Base-by-base conservation (phyloP, 2,329 filamentous ascomycete species). In the Talaromyces pinophilus region DNA sequence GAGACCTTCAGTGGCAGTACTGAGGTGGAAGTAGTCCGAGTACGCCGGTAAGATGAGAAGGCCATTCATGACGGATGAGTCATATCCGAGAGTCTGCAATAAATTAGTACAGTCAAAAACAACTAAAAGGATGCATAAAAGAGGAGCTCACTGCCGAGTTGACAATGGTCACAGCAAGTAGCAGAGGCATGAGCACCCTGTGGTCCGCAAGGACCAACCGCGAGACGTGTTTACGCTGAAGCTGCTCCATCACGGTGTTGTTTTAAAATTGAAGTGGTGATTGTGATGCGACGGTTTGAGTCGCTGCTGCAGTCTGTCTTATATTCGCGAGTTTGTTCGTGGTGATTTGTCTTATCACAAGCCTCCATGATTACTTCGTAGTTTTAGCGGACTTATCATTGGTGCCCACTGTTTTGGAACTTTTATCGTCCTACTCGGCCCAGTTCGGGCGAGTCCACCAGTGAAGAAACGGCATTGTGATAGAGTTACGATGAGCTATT, bases 11-110 rank as follows among this genome's bases (percentile, higher is more conserved):
- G 59, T 52, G 11, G 59, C 44, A 33, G 25, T 62, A 30, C 13
- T 62, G 10, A 62, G 59, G 17, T 62, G 30, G 22, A 62, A 42
- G 33, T 62, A 62, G 33, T 62, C 30, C n/a, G 50, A 40, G 13
- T 54, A 62, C 13, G 33, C 11, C 1, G 60, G 60, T 13, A 54
- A 33, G 15, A 62, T 62, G 19, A 40, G 35, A n/a, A 62, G 25
- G 10, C 60, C 60, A 28, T 62, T 62, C 44, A 48, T 48, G 10
- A 46, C 19, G 19, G 44, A 46, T 19, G 19, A 11, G n/a, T 46
- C 19, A 5, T 19, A 46, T 46, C 44, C 44, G 5, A 46, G 19
- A 19, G 19, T 46, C 44, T 46, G 3, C 7, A 22, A 19, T 17
- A 44, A 17, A 5, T 44, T 19, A n/a, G 5, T n/a, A 44, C 40